Percentiles rank a stretch among this genome's conserved stretches.
Conservation (phyloP, 2,329 filamentous ascomycete genomes). For the Epichloe baconii region DNA sequence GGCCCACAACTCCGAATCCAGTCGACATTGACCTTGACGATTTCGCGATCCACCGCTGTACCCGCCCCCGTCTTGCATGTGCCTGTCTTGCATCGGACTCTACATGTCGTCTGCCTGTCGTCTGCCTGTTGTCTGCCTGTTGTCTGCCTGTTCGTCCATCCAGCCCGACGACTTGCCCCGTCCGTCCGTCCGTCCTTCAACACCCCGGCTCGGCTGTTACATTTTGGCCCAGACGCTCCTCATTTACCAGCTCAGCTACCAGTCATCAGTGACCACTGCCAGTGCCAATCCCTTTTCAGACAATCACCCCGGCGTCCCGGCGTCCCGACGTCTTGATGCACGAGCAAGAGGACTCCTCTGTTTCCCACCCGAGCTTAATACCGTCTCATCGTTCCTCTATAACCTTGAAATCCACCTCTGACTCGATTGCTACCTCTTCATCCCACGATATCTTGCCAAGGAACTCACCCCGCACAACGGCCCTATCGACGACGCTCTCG, state of each 20-base stretch:
- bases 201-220: no score
- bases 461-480: background rate
- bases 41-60: no score
- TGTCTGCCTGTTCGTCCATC: no score
- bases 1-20: no score
- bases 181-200: no score
- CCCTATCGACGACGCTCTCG: conserved; percentile 2
- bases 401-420: conserved; percentile 1
- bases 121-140: no score
- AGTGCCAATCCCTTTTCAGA: background rate
- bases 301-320: conserved; percentile 5
- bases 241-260: background rate
- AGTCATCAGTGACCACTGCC: no score
- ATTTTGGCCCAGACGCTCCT: background rate
- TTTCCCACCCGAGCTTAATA: background rate
- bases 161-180: no score
- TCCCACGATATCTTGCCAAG: background rate
- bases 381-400: background rate
- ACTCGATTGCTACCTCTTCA: conserved; percentile 7
- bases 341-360: conserved; percentile 8
- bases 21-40: no score
- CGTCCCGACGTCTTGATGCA: conserved; percentile 20
- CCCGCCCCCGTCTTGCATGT: no score
- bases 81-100: no score
- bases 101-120: no score